Conservation (phyloP, 768 basidiomycete species). For the Daedalea quercina region DNA sequence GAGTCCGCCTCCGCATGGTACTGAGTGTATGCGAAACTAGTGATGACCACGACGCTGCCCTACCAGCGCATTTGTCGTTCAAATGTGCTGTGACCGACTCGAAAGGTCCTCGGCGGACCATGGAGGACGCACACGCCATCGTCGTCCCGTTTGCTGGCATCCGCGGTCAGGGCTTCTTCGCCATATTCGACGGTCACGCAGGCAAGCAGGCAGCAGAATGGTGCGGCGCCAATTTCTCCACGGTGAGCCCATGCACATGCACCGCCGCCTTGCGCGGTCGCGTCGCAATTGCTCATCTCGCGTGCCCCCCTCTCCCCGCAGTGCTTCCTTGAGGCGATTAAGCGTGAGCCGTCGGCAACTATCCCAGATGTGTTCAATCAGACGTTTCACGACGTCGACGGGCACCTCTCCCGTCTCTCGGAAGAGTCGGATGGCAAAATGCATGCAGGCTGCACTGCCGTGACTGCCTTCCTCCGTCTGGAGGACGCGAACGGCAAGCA, state of each 20-base stretch:
- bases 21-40: neutral
- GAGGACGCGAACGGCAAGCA: slow-evolving; percentile 78
- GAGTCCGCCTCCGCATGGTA: neutral
- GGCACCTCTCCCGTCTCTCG: slow-evolving; percentile 72
- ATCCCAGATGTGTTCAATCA: slow-evolving; percentile 89
- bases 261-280: neutral
- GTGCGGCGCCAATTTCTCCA: slow-evolving; percentile 95
- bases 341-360: slow-evolving; percentile 43
- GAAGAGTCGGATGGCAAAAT: slow-evolving; percentile 88
- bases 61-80: slow-evolving; percentile 23
- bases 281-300: slow-evolving; percentile 3
- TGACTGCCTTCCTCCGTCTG: slow-evolving; percentile 89
- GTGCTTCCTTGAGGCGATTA: slow-evolving; percentile 68
- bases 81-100: slow-evolving; percentile 67
- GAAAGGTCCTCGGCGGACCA: slow-evolving; percentile 83
- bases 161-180: slow-evolving; percentile 95
- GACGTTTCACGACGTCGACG: slow-evolving; percentile 93
- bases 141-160: slow-evolving; percentile 90
- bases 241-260: slow-evolving; percentile 39
- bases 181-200: slow-evolving; percentile 97
- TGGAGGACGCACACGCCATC: slow-evolving; percentile 98
- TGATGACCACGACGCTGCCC: neutral
- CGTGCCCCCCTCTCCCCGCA: slow-evolving; percentile 18
- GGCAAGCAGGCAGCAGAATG: slow-evolving; percentile 99
- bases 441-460: slow-evolving; percentile 95